Evolutionary conservation across 192 early-diverging fungal species (phyloP).

Genomic region (Chytriomyces sp.): DNA sequence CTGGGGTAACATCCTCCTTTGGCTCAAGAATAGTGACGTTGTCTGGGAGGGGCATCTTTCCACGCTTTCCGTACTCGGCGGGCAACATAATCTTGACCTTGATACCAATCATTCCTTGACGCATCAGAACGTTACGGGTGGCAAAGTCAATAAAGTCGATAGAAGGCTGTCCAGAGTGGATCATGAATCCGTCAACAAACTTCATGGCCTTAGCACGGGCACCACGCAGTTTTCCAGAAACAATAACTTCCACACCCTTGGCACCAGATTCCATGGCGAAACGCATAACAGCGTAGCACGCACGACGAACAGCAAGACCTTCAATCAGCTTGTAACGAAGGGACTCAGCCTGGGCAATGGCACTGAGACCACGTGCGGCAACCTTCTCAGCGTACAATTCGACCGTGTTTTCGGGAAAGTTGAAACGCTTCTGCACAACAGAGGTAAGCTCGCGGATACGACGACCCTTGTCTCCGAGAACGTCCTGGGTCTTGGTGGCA

Average conservation of each 20-base stretch:
- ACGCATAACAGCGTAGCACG: slow-evolving; percentile 97
- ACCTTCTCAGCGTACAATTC: slow-evolving; percentile 99
- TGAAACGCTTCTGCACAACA: slow-evolving; percentile 99
- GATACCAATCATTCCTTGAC: slow-evolving; percentile 99
- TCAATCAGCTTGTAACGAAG: slow-evolving; percentile 97
- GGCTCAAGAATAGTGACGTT: slow-evolving; percentile 90
- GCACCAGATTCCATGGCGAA: slow-evolving; percentile 99
- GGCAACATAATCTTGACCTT: slow-evolving; percentile 99
- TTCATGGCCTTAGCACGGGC: slow-evolving; percentile 99
- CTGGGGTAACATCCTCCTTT: slow-evolving; percentile 75
- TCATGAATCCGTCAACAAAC: slow-evolving; percentile 99
- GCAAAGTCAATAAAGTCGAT: slow-evolving; percentile 94
- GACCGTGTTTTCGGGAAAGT: slow-evolving; percentile 97
- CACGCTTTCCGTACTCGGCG: slow-evolving; percentile 88
- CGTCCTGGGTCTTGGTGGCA: slow-evolving; percentile 96
- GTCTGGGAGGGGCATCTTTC: slow-evolving; percentile 96
- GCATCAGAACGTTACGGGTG: slow-evolving; percentile 95
- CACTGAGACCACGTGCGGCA: slow-evolving; percentile 94
- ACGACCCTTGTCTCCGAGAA: slow-evolving; percentile 97
- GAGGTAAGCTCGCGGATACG: slow-evolving; percentile 98
- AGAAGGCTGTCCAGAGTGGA: slow-evolving; percentile 99
- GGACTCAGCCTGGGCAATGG: slow-evolving; percentile 98
- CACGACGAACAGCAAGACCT: slow-evolving; percentile 96
- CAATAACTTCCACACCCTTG: slow-evolving; percentile 99
- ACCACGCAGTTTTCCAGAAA: slow-evolving; percentile 99